Evolutionary conservation across 2,329 filamentous ascomycete genomes (phyloP).

Genomic region (Aspergillus sp.): DNA sequence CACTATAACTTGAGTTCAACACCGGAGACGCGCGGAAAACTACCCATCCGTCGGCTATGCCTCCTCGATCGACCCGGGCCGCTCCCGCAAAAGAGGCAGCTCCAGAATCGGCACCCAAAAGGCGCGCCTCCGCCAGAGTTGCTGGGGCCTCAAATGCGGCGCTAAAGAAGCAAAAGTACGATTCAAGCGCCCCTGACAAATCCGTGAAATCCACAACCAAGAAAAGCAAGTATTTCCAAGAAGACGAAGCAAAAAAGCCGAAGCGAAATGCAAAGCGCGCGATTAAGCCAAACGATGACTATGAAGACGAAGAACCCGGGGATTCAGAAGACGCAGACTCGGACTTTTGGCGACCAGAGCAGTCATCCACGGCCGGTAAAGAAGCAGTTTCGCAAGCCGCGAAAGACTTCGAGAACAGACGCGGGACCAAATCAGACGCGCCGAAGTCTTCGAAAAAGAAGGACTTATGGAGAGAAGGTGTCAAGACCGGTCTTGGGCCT

Average conservation of each 20-base stretch:
- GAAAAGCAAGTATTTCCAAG: slow-evolving; percentile 54
- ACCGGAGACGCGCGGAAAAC: neutral
- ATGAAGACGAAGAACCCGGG: slow-evolving; percentile 8
- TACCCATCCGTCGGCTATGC: slow-evolving; percentile 24
- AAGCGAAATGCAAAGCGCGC: slow-evolving; percentile 33
- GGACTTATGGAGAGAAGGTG: slow-evolving; percentile 58
- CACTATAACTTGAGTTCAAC: neutral
- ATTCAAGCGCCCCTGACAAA: slow-evolving; percentile 17
- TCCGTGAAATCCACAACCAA: slow-evolving; percentile 41
- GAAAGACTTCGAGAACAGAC: neutral
- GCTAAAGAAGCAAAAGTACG: slow-evolving; percentile 35
- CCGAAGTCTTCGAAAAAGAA: slow-evolving; percentile 36
- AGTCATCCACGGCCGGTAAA: neutral
- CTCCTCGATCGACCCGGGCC: slow-evolving; percentile 40
- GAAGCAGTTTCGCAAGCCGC: neutral
- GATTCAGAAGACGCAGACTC: slow-evolving; percentile 5
- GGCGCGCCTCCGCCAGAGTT: slow-evolving; percentile 34
- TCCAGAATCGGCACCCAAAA: slow-evolving; percentile 31
- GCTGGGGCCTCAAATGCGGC: slow-evolving; percentile 26
- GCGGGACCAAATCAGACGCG: neutral
- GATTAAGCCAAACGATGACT: slow-evolving; percentile 16
- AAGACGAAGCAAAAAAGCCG: slow-evolving; percentile 35
- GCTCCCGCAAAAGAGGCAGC: slow-evolving; percentile 30
- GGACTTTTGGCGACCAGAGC: neutral
- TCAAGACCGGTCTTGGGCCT: slow-evolving; percentile 55